Evolutionary conservation across 164 flowering plant species (phyloP), one percentile per base, ranked within the genome.

Genomic region (Cinnamomum chago): DNA sequence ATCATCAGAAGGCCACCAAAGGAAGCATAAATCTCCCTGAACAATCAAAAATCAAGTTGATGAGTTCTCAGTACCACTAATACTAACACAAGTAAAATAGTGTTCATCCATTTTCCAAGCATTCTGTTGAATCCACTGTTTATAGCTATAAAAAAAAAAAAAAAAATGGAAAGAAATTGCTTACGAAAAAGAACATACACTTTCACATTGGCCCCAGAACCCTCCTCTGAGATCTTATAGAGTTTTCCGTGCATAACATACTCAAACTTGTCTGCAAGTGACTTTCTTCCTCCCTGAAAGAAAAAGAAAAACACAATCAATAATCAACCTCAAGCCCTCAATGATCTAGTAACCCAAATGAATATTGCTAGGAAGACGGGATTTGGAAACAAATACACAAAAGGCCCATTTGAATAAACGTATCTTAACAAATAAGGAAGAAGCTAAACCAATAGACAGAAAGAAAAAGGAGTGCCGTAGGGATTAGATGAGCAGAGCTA

Each of bases 221-320:
- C 84, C 75, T 86, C 86, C 80, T 94, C 97, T 23, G 89, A 74
- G 67, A 94, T 84, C 81, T 85, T 87, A 75, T 85, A 94, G 10
- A 92, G 80, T 83, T 88, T 92, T 81, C 98, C 98, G 80, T 94
- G 93, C 97, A 94, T 94, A 30, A 92, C 89, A 79, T 94, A 94
- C 68, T 94, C 97, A 67, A 81, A 94, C 65, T 83, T 85, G 81
- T 92, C 97, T 1, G 97, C 97, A 72, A 94, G 88, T 17, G 93
- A 84, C 73, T 87, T 87, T 72, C 89, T 80, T 67, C 87, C 91
- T 65, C 85, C 91, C 98, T 94, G 88, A 58, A 78, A 30, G 40
- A 24, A n/a, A 60, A 68, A 40, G 22, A 40, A 74, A 50, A 28
- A 50, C 23, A n/a, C 7, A 50, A 15, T 27, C 60, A 28, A 71